Base-by-base conservation (phyloP, 2,329 filamentous ascomycete species). In the Phialocephala sp. region DNA sequence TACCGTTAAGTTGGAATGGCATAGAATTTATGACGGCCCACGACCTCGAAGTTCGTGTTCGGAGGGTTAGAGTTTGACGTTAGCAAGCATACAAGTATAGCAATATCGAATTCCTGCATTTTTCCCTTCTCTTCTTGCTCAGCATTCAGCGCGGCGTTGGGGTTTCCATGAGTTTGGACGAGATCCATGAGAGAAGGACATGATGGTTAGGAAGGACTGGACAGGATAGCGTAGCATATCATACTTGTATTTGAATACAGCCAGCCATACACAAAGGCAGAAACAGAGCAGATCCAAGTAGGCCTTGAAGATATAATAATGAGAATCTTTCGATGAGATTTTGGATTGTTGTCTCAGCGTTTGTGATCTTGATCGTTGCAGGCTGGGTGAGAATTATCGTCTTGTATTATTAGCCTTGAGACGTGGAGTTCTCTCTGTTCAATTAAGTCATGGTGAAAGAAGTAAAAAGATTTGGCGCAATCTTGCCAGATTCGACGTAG, bases 71-170 rank as follows among this genome's bases (percentile, higher is more conserved):
- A 14, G 12, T 41, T 22, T 22, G n/a, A 24, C 8, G 8, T 8
- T 20, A 9, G 45, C n/a, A 22, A 2, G 22, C n/a, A 50, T n/a
- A 50, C n/a, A 43, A 3, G 41, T 14, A 43, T 18, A n/a, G 41
- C n/a, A 4, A 43, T 43, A 18, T 43, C 41, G n/a, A 11, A 6
- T 9, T 50, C n/a, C 8, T 50, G 8, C 8, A 41, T 41, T 22
- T 14, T 50, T 24, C 6, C 3, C 3, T 32, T 32, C 27, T 32
- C 27, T 32, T 32, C 27, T 50, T 50, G 20, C 20, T 50, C 43
- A 60, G 24, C 58, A 60, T 60, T 59, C 45, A 60, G 58, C 58
- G 43, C 43, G 58, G 58, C 58, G 58, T 60, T 50, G 27, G 32
- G 22, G n/a, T 41, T 20, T 22, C n/a, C 11, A 58, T 45, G 57